Base-by-base conservation (phyloP, 1,139 yeast genomes). In the Yamadazyma spencermartinsiae region DNA sequence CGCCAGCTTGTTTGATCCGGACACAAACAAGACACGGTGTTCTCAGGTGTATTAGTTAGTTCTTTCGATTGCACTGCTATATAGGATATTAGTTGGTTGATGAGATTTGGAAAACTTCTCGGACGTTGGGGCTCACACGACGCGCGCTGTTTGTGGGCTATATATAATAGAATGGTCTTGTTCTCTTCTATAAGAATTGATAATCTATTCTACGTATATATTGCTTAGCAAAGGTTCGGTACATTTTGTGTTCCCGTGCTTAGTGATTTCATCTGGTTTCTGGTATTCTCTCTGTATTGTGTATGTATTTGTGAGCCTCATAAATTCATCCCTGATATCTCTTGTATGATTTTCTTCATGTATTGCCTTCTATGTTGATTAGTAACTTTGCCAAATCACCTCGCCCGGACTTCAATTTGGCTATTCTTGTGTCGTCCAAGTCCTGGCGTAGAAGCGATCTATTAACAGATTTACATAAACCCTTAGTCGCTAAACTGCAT, bases 401-500 rank as follows among this genome's bases (percentile, higher is more conserved):
- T 49, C 79, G 56, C 45, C 54, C 65, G 34, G 48, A 55, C 41
- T 38, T 44, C n/a, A 72, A 51, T 45, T 69, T 69, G 36, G 50
- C 55, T 14, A 59, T 43, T 29, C 74, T 51, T 28, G 60, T 51
- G 14, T 63, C 61, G 21, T 66, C 38, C n/a, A 63, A 63, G 9
- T 19, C 41, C 21, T 56, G 54, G 26, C 58, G 62, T 28, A 72
- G 38, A 23, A 79, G 47, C 31, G 69, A 68, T 35, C 67, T 63
- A 50, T 79, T 77, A 7, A 68, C 76, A 15, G 72, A 68, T 24
- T 72, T 67, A 48, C 95, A 85, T 3, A 81, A 53, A 1, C 71
- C 74, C 4, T 68, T 61, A 24, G 54, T 54, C 1, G 80, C 78
- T 39, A 86, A 59, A 1, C 76, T 56, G 51, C 97, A 90, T n/a